Percentiles rank a stretch among this genome's conserved stretches.
Conservation (phyloP, 2,329 filamentous ascomycete genomes). For the Cladosporium sp. region DNA sequence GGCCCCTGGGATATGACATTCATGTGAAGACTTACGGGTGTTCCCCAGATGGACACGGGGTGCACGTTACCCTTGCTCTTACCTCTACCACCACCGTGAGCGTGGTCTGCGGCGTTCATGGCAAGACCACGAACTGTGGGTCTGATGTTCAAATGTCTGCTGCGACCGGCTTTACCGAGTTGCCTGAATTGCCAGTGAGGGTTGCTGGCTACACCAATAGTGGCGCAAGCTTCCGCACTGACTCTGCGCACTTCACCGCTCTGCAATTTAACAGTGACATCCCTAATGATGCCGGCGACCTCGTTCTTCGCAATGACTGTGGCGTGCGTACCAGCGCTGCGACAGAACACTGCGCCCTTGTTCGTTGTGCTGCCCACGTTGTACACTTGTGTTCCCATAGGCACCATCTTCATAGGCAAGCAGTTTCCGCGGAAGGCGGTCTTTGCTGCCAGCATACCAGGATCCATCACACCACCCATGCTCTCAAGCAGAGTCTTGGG, state of each 20-base stretch:
- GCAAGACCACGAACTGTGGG: conserved; percentile 95
- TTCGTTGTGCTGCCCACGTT: conserved; percentile 74
- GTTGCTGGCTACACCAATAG: conserved; percentile 92
- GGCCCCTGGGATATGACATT: background rate
- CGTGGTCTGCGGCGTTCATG: conserved; percentile 98
- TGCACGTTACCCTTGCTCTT: conserved; percentile 98
- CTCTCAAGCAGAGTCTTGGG: conserved; percentile 79
- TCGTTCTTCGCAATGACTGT: conserved; percentile 87
- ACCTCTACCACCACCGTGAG: conserved; percentile 96
- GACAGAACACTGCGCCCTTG: conserved; percentile 82
- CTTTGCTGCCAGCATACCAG: conserved; percentile 90
- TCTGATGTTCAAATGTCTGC: conserved; percentile 87
- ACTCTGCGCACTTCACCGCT: conserved; percentile 90
- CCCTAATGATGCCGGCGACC: conserved; percentile 65
- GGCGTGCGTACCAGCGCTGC: conserved; percentile 89
- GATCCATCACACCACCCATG: conserved; percentile 91
- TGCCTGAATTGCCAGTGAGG: conserved; percentile 84
- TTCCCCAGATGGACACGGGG: conserved; percentile 94
- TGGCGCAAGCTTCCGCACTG: conserved; percentile 88
- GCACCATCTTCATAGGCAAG: conserved; percentile 90
- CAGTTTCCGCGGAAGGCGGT: conserved; percentile 95
- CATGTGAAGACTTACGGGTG: conserved; percentile 63
- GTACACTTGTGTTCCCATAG: conserved; percentile 87
- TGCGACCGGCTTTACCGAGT: conserved; percentile 91
- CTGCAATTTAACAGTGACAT: conserved; percentile 80